phyloP scores from a whole-genome alignment of 805 yeast species.

The Lipomyces spencermartinsiae region DNA sequence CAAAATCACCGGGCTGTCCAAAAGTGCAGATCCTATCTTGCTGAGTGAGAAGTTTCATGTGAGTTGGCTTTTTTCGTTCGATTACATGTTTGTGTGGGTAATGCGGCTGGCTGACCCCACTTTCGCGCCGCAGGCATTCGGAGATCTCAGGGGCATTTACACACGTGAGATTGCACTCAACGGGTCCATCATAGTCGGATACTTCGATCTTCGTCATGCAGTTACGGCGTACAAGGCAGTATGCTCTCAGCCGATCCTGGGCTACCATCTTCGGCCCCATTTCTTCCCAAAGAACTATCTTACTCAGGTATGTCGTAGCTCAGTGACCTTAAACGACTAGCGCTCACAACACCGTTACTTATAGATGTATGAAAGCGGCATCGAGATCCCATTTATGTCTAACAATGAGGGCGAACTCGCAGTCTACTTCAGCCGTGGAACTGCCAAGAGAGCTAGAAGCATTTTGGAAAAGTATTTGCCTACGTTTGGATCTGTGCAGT shows the following conservation, averaged over 20 bases:
- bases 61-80: not conserved
- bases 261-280: slow-evolving; percentile 31
- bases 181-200: slow-evolving; percentile 40
- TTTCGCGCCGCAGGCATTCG: slow-evolving; percentile 28
- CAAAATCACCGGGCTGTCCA: slow-evolving; percentile 31
- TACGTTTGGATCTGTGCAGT: slow-evolving; percentile 39
- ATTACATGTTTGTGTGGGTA: not conserved
- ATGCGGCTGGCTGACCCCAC: slow-evolving; percentile 2
- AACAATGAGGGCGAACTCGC: slow-evolving; percentile 34
- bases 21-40: slow-evolving; percentile 22
- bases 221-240: slow-evolving; percentile 39
- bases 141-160: slow-evolving; percentile 41
- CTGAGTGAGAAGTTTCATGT: slow-evolving; percentile 28
- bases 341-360: not conserved
- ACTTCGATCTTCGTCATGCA: slow-evolving; percentile 41
- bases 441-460: slow-evolving; percentile 16
- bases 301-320: slow-evolving; percentile 10
- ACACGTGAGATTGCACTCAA: slow-evolving; percentile 37
- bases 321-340: not conserved
- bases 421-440: slow-evolving; percentile 24
- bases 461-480: slow-evolving; percentile 31
- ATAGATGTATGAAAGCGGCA: slow-evolving; percentile 35
- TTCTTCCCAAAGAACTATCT: slow-evolving; percentile 30
- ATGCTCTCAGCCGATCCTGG: slow-evolving; percentile 39
- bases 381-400: slow-evolving; percentile 34